Conservation (phyloP, 352 stramenopile genomes). For the Pythium angustatum region DNA sequence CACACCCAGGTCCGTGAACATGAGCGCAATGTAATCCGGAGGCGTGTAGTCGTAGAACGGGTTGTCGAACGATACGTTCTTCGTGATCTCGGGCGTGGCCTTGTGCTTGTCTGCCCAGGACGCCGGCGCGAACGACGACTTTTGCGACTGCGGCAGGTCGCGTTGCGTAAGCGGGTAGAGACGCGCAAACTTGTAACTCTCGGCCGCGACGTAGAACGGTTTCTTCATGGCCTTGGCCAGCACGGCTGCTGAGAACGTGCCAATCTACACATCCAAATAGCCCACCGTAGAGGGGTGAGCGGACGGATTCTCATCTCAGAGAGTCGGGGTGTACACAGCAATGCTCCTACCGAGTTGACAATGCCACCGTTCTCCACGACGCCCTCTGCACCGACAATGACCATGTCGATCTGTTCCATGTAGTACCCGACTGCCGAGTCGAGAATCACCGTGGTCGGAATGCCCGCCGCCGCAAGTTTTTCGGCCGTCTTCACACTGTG, state of each 20-base stretch:
- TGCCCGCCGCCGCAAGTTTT: slow-evolving; percentile 83
- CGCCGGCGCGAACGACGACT: slow-evolving; percentile 39
- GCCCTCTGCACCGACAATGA: slow-evolving; percentile 95
- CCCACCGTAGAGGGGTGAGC: too few relatives aligned
- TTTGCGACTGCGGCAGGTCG: slow-evolving; percentile 89
- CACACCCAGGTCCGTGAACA: slow-evolving; percentile 98
- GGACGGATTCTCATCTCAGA: too few relatives aligned
- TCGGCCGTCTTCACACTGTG: slow-evolving; percentile 72
- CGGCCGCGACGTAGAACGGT: slow-evolving; percentile 97
- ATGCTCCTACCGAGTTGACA: slow-evolving; percentile 91
- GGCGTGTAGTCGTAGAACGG: slow-evolving; percentile 97
- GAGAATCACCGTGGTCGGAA: slow-evolving; percentile 95
- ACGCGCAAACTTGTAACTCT: slow-evolving; percentile 98
- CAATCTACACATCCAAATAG: too few relatives aligned
- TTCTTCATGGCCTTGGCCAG: slow-evolving; percentile 95
- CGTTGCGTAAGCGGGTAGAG: slow-evolving; percentile 97
- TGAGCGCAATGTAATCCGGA: slow-evolving; percentile 96
- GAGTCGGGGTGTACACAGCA: neutral
- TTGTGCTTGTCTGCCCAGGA: slow-evolving; percentile 24
- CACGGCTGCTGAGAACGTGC: slow-evolving; percentile 94
- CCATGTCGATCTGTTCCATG: slow-evolving; percentile 96
- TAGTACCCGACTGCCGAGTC: slow-evolving; percentile 95
- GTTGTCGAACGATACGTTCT: slow-evolving; percentile 85
- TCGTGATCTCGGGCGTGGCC: slow-evolving; percentile 26
- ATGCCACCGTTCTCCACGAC: slow-evolving; percentile 98